Base-by-base conservation (phyloP, 768 basidiomycete genomes). In the Terana coerulea region DNA sequence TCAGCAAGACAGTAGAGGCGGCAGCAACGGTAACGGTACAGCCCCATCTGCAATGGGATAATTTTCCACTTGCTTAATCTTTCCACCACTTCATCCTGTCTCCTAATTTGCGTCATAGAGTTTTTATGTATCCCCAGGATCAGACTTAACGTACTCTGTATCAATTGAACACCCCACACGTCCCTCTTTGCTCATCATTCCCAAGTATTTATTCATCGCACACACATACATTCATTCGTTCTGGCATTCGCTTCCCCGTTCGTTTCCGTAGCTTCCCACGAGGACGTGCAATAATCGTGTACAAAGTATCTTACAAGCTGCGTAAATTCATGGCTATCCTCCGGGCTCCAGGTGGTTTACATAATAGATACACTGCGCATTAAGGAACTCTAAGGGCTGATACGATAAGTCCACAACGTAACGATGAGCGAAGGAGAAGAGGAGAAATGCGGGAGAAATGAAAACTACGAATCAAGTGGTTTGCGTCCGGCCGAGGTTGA, bases 401-500 rank as follows among this genome's bases (percentile, higher is more conserved):
- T 40, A 40, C 21, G 39, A 22, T 40, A 40, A 5, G 39, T 40
- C 39, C 39, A 40, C 25, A 40, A 40, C 5, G 39, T 5, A 40
- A 40, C 25, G 39, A 24, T 40, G 39, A 8, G 21, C 25, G 39
- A 3, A 40, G 6, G 39, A 21, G 21, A 19, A 8, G 21, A 22
- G 21, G 39, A 22, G 39, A 40, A 40, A 24, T 21, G 39, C 19
- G 39, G 9, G 9, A 34, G 31, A 34, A 34, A 34, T 9, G n/a
- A 34, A 34, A 34, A 34, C n/a, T n/a, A 34, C 31, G 31, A n/a
- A 34, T 8, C 9, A 34, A 8, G 31, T 34, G 31, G 8, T 14
- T 21, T 49, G 47, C 7, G 37, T 19, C 22, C 35, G 21, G 21
- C 34, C 12, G 15, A 49, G 47, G 29, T 57, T 52, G 47, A 57